Conservation (phyloP, 2,329 filamentous ascomycete genomes). For the Colletotrichum chlorophyti region DNA sequence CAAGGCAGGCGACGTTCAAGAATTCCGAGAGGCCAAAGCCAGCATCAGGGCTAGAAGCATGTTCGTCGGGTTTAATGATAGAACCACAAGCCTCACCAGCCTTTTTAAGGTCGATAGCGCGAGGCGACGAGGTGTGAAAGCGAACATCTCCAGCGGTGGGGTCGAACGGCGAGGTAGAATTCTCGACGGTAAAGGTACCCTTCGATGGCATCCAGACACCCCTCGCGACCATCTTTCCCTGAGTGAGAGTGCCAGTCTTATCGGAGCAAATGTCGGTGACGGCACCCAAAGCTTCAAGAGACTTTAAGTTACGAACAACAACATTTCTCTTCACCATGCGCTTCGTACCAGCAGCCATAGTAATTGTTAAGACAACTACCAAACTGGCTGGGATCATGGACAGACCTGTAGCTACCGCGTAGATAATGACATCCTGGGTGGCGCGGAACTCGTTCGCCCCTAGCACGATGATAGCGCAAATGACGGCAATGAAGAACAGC, state of each 20-base stretch:
- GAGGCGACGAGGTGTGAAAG: constrained; percentile 34
- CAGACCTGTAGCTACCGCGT: constrained; percentile 64
- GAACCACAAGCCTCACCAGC: constrained; percentile 24
- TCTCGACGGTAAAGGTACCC: constrained; percentile 26
- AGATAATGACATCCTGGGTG: constrained; percentile 65
- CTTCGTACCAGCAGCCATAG: constrained; percentile 67
- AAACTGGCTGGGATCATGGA: constrained; percentile 69
- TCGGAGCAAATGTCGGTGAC: constrained; percentile 51
- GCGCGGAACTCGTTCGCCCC: constrained; percentile 61
- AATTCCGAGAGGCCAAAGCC: constrained; percentile 51
- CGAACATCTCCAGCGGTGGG: constrained; percentile 51
- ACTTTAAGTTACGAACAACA: constrained; percentile 60
- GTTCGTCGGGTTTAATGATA: constrained; percentile 26
- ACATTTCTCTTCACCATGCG: constrained; percentile 53
- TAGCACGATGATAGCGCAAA: constrained; percentile 71
- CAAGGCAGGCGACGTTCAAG: constrained; percentile 62
- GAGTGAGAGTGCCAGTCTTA: constrained; percentile 27
- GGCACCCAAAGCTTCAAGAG: constrained; percentile 50
- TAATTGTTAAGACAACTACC: constrained; percentile 72
- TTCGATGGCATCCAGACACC: constrained; percentile 29
- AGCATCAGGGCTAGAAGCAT: constrained; percentile 41
- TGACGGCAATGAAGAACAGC: constrained; percentile 67
- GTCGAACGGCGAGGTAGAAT: constrained; percentile 54
- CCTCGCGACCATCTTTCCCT: constrained; percentile 27
- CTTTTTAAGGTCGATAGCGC: constrained; percentile 11